phyloP scores from a whole-genome alignment of 1,284 basidiomycete genomes.

The Cryptococcus sp. region DNA sequence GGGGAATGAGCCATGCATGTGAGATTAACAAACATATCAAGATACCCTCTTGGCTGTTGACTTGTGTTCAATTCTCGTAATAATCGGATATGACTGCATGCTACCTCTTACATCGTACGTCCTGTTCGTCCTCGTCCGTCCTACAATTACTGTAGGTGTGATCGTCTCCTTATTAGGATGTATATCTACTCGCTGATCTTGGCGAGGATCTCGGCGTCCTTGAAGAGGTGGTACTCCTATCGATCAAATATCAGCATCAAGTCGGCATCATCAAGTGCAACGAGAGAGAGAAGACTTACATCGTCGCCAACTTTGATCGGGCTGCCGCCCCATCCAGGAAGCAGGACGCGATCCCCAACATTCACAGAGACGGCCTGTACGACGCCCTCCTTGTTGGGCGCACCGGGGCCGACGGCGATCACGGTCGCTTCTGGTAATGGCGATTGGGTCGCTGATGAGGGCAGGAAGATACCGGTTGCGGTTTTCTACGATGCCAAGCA shows the following conservation, averaged over 20 bases:
- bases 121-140: no score
- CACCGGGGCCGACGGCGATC: constrained; percentile 92
- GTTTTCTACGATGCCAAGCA: constrained; percentile 71
- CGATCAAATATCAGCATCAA: not conserved
- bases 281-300: constrained; percentile 58
- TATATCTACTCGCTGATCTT: constrained; percentile 83
- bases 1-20: no score
- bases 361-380: constrained; percentile 78
- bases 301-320: constrained; percentile 96
- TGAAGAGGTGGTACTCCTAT: constrained; percentile 94
- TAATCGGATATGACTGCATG: no score
- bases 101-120: no score
- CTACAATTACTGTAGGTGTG: no score
- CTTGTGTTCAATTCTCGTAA: no score
- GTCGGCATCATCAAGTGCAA: not conserved
- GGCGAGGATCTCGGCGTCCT: constrained; percentile 92
- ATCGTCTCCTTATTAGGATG: not conserved
- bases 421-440: constrained; percentile 96
- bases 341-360: constrained; percentile 86
- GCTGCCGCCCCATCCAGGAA: constrained; percentile 95
- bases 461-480: constrained; percentile 89
- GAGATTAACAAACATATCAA: no score
- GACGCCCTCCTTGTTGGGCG: constrained; percentile 79
- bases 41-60: no score
- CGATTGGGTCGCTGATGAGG: constrained; percentile 75